phyloP scores from a whole-genome alignment of 1,284 basidiomycete species.

The Cryptococcus sp. region DNA sequence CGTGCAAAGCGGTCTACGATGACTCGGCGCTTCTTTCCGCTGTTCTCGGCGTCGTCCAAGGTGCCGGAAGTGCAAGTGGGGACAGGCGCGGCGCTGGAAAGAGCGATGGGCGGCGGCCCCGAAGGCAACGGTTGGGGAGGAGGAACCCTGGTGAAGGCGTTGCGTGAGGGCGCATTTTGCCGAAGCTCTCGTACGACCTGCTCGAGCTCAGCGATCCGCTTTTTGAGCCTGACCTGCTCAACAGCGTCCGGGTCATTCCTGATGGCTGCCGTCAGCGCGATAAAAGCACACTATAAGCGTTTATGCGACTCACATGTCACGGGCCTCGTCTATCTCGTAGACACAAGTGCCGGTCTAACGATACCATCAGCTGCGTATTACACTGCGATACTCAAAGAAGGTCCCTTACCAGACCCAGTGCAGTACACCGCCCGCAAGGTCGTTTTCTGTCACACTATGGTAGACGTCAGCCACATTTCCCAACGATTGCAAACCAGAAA shows the following conservation, averaged over 20 bases:
- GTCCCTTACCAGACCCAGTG: conserved; percentile 49
- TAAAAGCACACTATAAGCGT: not conserved
- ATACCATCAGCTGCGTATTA: not conserved
- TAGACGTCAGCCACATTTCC: conserved; percentile 1
- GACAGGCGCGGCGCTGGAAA: not conserved
- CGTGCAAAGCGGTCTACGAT: conserved; percentile 47
- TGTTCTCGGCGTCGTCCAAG: conserved; percentile 9
- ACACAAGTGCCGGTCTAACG: conserved; percentile 79
- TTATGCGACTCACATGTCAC: conserved; percentile 59
- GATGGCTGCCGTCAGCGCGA: conserved; percentile 9
- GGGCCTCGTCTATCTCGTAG: conserved; percentile 84
- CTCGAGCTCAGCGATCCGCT: conserved; percentile 83
- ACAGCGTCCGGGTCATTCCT: conserved; percentile 79
- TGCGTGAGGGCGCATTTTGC: conserved; percentile 26
- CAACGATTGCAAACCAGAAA: conserved; percentile 23
- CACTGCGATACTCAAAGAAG: not conserved
- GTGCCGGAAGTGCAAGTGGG: not conserved
- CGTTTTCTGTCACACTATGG: conserved; percentile 50
- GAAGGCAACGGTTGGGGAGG: not conserved
- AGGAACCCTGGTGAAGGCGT: not conserved
- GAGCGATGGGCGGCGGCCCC: not conserved
- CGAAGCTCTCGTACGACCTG: conserved; percentile 71
- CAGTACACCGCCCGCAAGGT: conserved; percentile 82
- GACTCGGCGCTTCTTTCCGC: conserved; percentile 39
- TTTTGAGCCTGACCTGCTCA: conserved; percentile 74